Evolutionary conservation across 345 rosid species (phyloP), one percentile per base, ranked within the genome.

Genomic region (Acer yangbiense): DNA sequence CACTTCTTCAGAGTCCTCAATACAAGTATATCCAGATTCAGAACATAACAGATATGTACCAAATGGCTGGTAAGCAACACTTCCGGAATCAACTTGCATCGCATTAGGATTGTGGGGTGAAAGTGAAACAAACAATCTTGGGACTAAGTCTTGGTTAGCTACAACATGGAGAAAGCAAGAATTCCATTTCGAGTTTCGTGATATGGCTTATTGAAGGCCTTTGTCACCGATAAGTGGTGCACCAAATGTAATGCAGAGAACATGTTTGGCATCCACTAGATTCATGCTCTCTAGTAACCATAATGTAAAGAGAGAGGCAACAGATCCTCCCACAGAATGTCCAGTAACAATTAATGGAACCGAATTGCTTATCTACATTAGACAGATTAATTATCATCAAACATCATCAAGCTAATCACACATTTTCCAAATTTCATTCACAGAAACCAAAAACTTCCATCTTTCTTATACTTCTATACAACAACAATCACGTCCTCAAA

Each of bases 181-280:
- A 44, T 76, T 85, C 87, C 90, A 80, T 25, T 32, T 58, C 3
- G 87, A 73, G n/a, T 82, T 46, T 6, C 75, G 82, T 0, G 80
- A 84, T 48, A 87, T 69, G 60, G 83, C 83, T 44, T 57, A 18
- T 70, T 85, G 91, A 16, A 91, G 71, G 65, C 48, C 69, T 3
- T 3, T 43, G 74, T 91, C 83, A 6, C 91, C 94, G 1, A 89
- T 4, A 7, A 91, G 81, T 0, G 97, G 93, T 0, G 89, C 84
- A 11, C 97, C 96, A 64, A 89, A 94, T 0, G 97, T 92, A 79
- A 94, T 77, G 85, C 97, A 92, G 54, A 92, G 84, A 0, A 88
- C 92, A 11, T 27, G 87, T 68, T 69, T 80, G 13, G 18, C 23
- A 6, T 52, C 61, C 1, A 73, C 65, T 35, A 1, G 65, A 6